Percentiles rank a stretch among this genome's conserved stretches.
phyloP scores from a whole-genome alignment of 768 basidiomycete genomes.

The Tephrocybe sp. region DNA sequence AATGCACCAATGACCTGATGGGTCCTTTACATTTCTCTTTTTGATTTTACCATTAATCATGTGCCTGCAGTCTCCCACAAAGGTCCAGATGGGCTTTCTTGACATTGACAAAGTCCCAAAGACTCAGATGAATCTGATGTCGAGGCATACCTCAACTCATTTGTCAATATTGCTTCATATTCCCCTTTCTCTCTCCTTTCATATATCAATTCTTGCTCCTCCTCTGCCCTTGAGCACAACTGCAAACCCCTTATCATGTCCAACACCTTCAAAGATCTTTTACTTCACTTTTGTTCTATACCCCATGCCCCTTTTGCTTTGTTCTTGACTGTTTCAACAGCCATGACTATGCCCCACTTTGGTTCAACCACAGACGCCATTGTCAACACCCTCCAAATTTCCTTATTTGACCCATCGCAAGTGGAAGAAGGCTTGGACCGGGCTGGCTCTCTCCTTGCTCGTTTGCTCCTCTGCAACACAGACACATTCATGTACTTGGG shows the following conservation, averaged over 20 bases:
- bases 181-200: background rate
- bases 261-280: too few species aligned
- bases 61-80: conserved; percentile 28
- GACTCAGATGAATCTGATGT: conserved; percentile 23
- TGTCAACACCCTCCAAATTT: too few species aligned
- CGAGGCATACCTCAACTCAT: conserved; percentile 20
- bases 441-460: background rate
- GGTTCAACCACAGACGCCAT: too few species aligned
- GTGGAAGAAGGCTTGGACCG: background rate
- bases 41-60: conserved; percentile 35
- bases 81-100: conserved; percentile 36
- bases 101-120: conserved; percentile 4
- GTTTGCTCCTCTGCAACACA: background rate
- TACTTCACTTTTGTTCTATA: too few species aligned
- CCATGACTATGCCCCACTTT: too few species aligned
- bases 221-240: too few species aligned
- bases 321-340: too few species aligned
- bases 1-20: conserved; percentile 37
- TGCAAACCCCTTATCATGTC: too few species aligned
- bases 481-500: conserved; percentile 2
- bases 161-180: too few species aligned
- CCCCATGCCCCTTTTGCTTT: too few species aligned
- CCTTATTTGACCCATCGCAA: background rate
- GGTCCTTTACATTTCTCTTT: conserved; percentile 33
- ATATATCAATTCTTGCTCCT: background rate